Evolutionary conservation across 208 protist species (phyloP).

Genomic region (Spongospora subterranea): DNA sequence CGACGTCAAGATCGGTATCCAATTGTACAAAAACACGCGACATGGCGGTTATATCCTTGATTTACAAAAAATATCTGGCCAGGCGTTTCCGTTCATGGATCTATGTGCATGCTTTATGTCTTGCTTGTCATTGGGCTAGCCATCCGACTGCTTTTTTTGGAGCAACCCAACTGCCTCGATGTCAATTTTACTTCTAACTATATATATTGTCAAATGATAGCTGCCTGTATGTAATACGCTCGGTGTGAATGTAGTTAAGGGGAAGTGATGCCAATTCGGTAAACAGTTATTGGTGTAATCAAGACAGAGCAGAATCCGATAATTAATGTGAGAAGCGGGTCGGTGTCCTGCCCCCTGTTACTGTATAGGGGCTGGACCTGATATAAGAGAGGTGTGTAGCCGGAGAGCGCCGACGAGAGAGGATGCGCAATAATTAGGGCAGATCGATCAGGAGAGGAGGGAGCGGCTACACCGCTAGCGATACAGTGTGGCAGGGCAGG

Average conservation of each 20-base stretch:
- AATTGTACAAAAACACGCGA: constrained; percentile 71
- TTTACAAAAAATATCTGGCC: constrained; percentile 71
- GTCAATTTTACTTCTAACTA: background rate
- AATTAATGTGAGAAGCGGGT: no score
- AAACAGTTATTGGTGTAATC: background rate
- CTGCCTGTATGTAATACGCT: background rate
- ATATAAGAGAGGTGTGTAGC: no score
- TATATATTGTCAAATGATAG: background rate
- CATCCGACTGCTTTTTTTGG: background rate
- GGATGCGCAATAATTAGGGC: no score
- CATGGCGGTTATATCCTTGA: constrained; percentile 71
- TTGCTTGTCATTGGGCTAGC: constrained; percentile 27
- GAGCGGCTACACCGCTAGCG: no score
- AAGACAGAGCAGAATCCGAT: no score
- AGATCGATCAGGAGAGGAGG: no score
- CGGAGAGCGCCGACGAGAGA: no score
- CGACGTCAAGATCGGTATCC: constrained; percentile 68
- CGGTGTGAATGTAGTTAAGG: background rate
- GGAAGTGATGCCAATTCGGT: background rate
- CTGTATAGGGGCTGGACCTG: no score
- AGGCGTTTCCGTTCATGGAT: constrained; percentile 74
- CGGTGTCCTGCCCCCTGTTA: no score
- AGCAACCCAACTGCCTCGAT: background rate
- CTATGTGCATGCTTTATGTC: constrained; percentile 64
- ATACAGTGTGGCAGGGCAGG: no score